These are phyloP conservation scores for Tulasnella sp. DNA, from an alignment of 768 basidiomycete genomes.

Conservation along the genomic window DNA sequence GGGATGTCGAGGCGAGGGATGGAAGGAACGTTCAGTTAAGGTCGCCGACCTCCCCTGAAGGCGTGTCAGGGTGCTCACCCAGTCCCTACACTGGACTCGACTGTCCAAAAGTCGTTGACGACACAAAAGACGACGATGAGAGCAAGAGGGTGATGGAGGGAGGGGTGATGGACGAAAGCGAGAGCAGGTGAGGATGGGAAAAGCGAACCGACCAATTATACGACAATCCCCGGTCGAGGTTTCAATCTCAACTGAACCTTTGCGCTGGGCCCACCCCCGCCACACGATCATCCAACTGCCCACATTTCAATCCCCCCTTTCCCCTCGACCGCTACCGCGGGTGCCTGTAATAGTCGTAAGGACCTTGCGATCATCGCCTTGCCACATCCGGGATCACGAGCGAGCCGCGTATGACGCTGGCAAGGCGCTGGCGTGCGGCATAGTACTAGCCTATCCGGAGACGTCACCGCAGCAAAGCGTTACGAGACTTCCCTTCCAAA, in stretches of 20 bases:
- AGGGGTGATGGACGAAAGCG: not conserved
- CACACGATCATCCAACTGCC: not conserved
- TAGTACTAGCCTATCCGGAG: not conserved
- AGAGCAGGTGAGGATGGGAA: not conserved
- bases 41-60: not conserved
- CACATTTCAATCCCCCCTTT: not conserved
- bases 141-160: not conserved
- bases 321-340: not conserved
- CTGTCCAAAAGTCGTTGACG: not conserved
- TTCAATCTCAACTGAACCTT: not conserved
- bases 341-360: not conserved
- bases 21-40: not conserved
- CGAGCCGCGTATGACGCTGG: not conserved
- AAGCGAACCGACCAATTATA: not conserved
- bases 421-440: not conserved
- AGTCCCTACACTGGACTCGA: not conserved
- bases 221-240: not conserved
- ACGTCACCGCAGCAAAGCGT: not conserved
- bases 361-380: not conserved
- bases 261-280: not conserved
- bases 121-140: not conserved
- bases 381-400: not conserved
- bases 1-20: not conserved
- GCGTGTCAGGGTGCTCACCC: not conserved
- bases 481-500: not conserved